phyloP scores from a whole-genome alignment of 148 eudicot species.

The Cornus florida region DNA sequence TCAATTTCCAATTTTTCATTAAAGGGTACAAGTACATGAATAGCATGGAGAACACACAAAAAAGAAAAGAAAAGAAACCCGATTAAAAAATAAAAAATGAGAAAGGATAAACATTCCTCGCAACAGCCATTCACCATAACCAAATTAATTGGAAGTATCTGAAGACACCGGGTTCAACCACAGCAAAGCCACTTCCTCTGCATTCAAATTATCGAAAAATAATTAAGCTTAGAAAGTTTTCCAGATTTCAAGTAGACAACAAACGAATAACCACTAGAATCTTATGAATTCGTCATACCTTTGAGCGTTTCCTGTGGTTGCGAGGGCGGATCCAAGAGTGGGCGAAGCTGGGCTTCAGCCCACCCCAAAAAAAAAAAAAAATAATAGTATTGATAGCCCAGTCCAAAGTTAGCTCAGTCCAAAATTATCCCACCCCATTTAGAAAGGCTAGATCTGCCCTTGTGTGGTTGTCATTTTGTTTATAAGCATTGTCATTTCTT shows the following conservation, averaged over 20 bases:
- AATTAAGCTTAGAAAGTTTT: neutral
- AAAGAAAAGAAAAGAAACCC: too few relatives aligned
- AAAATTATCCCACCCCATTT: too few relatives aligned
- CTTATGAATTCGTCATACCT: neutral
- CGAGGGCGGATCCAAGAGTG: too few relatives aligned
- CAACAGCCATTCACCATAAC: neutral
- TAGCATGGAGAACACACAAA: neutral
- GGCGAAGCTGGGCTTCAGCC: too few relatives aligned
- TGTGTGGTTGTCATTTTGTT: slow-evolving; percentile 2
- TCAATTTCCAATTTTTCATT: neutral
- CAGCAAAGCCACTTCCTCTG: slow-evolving; percentile 29
- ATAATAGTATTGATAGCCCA: too few relatives aligned
- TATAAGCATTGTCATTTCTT: slow-evolving; percentile 13
- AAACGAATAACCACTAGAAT: neutral
- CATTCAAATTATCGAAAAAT: neutral
- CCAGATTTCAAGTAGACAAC: neutral
- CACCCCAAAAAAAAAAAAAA: too few relatives aligned
- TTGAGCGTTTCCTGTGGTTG: neutral
- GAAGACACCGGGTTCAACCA: slow-evolving; percentile 13
- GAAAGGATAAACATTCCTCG: slow-evolving; percentile 1
- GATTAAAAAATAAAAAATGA: too few relatives aligned
- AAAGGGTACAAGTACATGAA: neutral
- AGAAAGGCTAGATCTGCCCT: too few relatives aligned
- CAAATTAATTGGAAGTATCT: neutral
- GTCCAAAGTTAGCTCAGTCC: too few relatives aligned